Base-by-base conservation (phyloP, 805 yeast species). In the Spathaspora girioi region DNA sequence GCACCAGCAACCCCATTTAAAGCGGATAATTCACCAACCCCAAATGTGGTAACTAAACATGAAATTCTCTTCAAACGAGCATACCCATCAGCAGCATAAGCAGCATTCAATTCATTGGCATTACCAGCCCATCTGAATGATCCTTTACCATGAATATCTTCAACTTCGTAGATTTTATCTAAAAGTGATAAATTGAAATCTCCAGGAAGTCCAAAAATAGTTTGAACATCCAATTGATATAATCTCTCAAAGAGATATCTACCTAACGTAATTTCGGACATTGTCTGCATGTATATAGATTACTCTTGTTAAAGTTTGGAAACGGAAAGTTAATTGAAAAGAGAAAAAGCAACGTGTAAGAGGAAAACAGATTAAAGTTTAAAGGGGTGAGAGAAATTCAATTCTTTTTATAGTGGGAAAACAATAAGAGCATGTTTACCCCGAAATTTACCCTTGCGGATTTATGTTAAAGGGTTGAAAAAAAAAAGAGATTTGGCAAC, bases 11-110 rank as follows among this genome's bases (percentile, higher is more conserved):
- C 63, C 38, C 75, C 75, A 57, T 68, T 70, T 54, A 71, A 57
- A 4, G 75, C 73, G 40, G 68, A 62, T 54, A 71, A 62, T 57
- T 71, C 76, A 50, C 76, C 76, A 15, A 70, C 74, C n/a, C 76
- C 76, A 50, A 70, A 71, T 42, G 75, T 71, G 55, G 76, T 70
- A 46, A 71, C 66, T 19, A 71, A 57, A 57, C 68, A 66, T 29
- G 66, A 69, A 52, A 71, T 61, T 44, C 74, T 67, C 57, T 70
- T 71, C 52, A 71, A 67, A 54, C 77, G 57, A 38, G 73, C 63
- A 59, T 71, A 71, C 11, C 76, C 77, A 57, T 71, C 77, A 14
- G 77, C 77, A 17, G 77, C 73, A 55, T 71, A 70, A 6, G 75
- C 75, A 26, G 77, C 75, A 53, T 70, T 71, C 64, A 71, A 65